Percentiles rank a stretch among this genome's conserved stretches.
Evolutionary conservation across 2,329 filamentous ascomycete genomes (phyloP).

Genomic region (Teratosphaeria nubilosa): DNA sequence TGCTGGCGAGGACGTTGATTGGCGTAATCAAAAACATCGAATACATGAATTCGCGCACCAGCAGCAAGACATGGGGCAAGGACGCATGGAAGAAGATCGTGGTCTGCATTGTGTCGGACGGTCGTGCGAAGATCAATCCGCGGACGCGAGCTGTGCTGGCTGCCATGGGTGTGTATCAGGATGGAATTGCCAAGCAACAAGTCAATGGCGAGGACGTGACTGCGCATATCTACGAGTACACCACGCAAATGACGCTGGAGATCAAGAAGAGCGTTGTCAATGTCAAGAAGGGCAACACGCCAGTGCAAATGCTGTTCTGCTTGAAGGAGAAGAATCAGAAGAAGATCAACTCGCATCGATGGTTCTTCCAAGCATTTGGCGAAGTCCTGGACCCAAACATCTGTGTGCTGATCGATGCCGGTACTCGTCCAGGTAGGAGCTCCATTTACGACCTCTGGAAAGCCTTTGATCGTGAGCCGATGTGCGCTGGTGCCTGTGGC

Average conservation of each 20-base stretch:
- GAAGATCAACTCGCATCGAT: constrained; percentile 98
- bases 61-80: constrained; percentile 96
- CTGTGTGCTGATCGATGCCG: constrained; percentile 89
- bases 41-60: constrained; percentile 88
- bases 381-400: constrained; percentile 89
- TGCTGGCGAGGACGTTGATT: constrained; percentile 90
- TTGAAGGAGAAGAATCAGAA: constrained; percentile 99
- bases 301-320: constrained; percentile 95
- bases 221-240: constrained; percentile 92
- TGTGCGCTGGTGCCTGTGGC: constrained; percentile 94
- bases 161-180: constrained; percentile 92
- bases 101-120: constrained; percentile 93
- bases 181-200: constrained; percentile 96
- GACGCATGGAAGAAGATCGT: constrained; percentile 99
- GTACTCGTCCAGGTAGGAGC: constrained; percentile 84
- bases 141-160: constrained; percentile 81
- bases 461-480: constrained; percentile 92
- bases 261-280: constrained; percentile 84
- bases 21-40: constrained; percentile 99
- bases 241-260: constrained; percentile 73
- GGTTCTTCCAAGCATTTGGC: constrained; percentile 98
- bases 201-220: constrained; percentile 95
- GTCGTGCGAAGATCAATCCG: constrained; percentile 91
- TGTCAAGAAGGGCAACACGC: constrained; percentile 72
- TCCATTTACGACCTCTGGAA: constrained; percentile 99